phyloP scores from a whole-genome alignment of 148 eudicot species.

The Camellia lanceoleosa region DNA sequence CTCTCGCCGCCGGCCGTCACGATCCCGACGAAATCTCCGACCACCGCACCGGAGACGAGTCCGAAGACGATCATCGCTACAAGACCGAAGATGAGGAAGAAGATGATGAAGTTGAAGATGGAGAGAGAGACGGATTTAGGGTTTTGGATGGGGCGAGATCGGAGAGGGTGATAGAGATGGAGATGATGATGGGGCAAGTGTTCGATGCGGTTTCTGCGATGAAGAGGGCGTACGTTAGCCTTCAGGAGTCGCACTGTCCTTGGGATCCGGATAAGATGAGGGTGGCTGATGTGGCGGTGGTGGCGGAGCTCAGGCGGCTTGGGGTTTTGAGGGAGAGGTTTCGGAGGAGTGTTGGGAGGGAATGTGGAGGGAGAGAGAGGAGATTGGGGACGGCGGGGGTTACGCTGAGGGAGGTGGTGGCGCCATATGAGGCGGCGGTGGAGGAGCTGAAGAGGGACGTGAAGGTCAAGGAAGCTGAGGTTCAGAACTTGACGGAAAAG shows the following conservation, averaged over 20 bases:
- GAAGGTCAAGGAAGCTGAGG: slow-evolving; percentile 65
- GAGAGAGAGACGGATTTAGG: background rate
- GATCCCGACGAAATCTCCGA: slow-evolving; percentile 22
- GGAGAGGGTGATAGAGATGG: slow-evolving; percentile 31
- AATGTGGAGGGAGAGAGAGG: slow-evolving; percentile 16
- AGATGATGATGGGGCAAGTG: slow-evolving; percentile 50
- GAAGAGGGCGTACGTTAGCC: slow-evolving; percentile 69
- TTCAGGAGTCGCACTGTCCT: slow-evolving; percentile 84
- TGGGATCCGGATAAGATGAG: slow-evolving; percentile 88
- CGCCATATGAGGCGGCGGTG: slow-evolving; percentile 92
- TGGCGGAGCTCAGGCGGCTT: slow-evolving; percentile 70
- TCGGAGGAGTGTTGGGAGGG: slow-evolving; percentile 41
- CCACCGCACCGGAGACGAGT: slow-evolving; percentile 15
- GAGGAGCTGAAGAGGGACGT: slow-evolving; percentile 74
- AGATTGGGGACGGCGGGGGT: slow-evolving; percentile 26
- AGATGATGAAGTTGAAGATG: slow-evolving; percentile 8
- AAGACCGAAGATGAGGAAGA: slow-evolving; percentile 24
- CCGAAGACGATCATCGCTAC: slow-evolving; percentile 10
- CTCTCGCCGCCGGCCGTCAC: slow-evolving; percentile 53
- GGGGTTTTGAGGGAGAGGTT: slow-evolving; percentile 80
- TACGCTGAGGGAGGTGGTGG: slow-evolving; percentile 71
- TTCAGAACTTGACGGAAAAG: slow-evolving; percentile 61
- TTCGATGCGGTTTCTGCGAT: slow-evolving; percentile 64
- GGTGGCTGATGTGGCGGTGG: slow-evolving; percentile 81
- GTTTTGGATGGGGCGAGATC: background rate